Evolutionary conservation across 768 basidiomycete species (phyloP).

Genomic region (Agaricus blazei): DNA sequence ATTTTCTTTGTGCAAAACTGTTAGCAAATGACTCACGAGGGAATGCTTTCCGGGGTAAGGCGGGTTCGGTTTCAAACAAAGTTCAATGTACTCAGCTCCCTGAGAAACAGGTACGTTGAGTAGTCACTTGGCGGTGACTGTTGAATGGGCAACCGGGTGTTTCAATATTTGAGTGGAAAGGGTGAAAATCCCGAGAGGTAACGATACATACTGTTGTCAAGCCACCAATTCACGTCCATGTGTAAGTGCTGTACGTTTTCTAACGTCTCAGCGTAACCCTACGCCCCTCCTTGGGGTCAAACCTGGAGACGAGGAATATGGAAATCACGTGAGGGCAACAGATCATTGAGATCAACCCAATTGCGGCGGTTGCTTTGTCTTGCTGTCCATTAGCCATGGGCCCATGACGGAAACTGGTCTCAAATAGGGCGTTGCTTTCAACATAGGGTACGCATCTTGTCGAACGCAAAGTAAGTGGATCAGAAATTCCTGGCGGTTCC

Average conservation of each 20-base stretch:
- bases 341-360: conserved; percentile 13
- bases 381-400: neutral
- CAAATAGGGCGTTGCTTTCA: conserved; percentile 23
- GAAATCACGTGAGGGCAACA: conserved; percentile 17
- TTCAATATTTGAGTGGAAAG: neutral
- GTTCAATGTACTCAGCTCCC: too few species aligned
- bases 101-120: too few species aligned
- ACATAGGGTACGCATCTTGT: neutral
- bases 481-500: neutral
- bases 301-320: conserved; percentile 1
- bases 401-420: conserved; percentile 8
- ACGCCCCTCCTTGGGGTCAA: neutral
- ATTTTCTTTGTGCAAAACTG: too few species aligned
- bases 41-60: too few species aligned
- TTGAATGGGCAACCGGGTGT: neutral
- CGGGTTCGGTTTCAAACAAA: too few species aligned
- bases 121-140: too few species aligned
- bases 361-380: conserved; percentile 25
- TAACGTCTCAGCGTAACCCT: too few species aligned
- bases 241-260: neutral
- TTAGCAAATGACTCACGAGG: too few species aligned
- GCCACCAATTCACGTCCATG: neutral
- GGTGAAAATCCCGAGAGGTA: neutral
- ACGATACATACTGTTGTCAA: conserved; percentile 3
- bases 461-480: neutral